These are phyloP conservation scores for Daldinia decipiens DNA, from an alignment of 495 filamentous ascomycete species.

Conservation along the genomic window DNA sequence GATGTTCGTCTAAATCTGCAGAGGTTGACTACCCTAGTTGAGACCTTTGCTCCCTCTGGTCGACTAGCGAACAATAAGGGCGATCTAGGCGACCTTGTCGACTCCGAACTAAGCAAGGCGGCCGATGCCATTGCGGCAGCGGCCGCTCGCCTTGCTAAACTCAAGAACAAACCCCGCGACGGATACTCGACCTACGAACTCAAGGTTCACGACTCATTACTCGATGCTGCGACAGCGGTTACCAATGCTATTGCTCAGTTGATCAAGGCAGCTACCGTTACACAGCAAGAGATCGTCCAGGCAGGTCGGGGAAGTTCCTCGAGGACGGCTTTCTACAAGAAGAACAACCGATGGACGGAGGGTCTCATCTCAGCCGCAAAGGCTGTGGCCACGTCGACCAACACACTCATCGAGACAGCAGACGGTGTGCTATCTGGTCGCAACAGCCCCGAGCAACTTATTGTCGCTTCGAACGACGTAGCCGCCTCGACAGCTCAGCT, in stretches of 20 bases:
- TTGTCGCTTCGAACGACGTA: conserved; percentile 96
- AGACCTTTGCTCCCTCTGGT: conserved; percentile 85
- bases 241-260: conserved; percentile 96
- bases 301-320: conserved; percentile 90
- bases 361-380: conserved; percentile 97
- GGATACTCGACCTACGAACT: conserved; percentile 97
- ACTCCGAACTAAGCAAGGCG: conserved; percentile 90
- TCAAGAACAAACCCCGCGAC: conserved; percentile 93
- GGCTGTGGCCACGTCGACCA: conserved; percentile 90
- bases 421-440: conserved; percentile 92
- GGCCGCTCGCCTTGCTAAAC: conserved; percentile 83
- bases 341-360: conserved; percentile 97
- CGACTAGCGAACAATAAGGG: conserved; percentile 79
- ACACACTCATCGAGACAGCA: conserved; percentile 95
- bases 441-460: conserved; percentile 95
- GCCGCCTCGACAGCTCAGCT: conserved; percentile 95
- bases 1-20: conserved; percentile 94
- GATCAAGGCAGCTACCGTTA: conserved; percentile 93
- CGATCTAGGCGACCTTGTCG: conserved; percentile 92
- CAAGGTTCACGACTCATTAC: conserved; percentile 90
- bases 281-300: conserved; percentile 97
- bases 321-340: conserved; percentile 98
- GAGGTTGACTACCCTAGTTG: conserved; percentile 88
- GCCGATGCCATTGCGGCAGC: conserved; percentile 95
- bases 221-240: conserved; percentile 93